Base-by-base conservation (phyloP, 2,329 filamentous ascomycete species). In the Endocalyx cinctus region DNA sequence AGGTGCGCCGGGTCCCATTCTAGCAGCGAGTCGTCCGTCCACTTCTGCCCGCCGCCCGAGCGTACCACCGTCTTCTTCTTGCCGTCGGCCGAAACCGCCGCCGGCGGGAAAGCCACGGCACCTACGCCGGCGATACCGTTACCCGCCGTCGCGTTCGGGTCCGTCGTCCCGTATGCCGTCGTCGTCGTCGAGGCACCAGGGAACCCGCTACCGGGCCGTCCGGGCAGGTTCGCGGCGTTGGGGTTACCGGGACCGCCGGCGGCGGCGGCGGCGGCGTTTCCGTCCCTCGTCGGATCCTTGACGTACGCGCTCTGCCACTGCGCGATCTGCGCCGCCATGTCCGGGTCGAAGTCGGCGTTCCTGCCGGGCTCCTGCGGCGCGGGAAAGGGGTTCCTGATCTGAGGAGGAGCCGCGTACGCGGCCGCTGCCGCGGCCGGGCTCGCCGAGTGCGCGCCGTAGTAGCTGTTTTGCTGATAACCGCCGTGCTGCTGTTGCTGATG, bases 1-100 rank as follows among this genome's bases (percentile, higher is more conserved):
- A 95, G 85, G 58, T 98, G 92, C 17, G 84, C 77, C 2, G 90
- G 90, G 55, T 97, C 89, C 92, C 92, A 98, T 58, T 97, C 92
- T 3, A 97, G 75, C 4, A 98, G 76, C 0, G 84, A 77, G 36
- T 85, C 74, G 57, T 98, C 92, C 16, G 84, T 83, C 92, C 92
- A 98, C 38, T 79, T 84, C 66, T 94, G 87, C 35, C 92, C 92
- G 41, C 92, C 92, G 31, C 90, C 92, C 41, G 84, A 76, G 25
- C 92, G 84, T 30, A 87, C 71, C 1, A 98, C 92, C 0, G 92
- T 98, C 63, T 89, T 89, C 50, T 85, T 79, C 54, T 82, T 84
- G 39, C 81, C 70, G 1, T 70, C 63, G 34, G 69, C 64, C 17
- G 63, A 66, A 6, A 72, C 64, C 2, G 68, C 63, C 8, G 64